These are phyloP conservation scores for Scenedesmus sp. DNA, from an alignment of 163 green algal species.

Conservation along the genomic window DNA sequence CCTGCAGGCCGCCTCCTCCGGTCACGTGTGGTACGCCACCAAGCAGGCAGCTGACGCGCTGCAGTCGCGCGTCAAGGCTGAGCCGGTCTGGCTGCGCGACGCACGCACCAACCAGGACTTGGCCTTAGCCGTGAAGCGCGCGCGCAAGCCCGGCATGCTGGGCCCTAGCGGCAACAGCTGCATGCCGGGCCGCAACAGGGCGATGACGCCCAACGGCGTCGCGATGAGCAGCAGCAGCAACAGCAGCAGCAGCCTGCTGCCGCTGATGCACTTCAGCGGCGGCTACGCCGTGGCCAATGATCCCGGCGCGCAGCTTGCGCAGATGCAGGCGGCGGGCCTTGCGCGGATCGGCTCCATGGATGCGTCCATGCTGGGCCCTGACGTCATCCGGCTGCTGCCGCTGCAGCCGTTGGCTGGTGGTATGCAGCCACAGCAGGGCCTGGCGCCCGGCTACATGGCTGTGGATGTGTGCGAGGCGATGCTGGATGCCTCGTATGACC, in stretches of 20 bases:
- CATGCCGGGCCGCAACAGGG: too few species aligned
- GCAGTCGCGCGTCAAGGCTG: neutral
- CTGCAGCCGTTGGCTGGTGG: neutral
- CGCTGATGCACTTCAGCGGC: neutral
- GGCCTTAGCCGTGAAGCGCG: slow-evolving; percentile 30
- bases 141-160: neutral
- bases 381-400: slow-evolving; percentile 41
- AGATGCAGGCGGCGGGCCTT: neutral
- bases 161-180: neutral
- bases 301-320: neutral
- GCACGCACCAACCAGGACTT: slow-evolving; percentile 19
- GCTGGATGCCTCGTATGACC: slow-evolving; percentile 24
- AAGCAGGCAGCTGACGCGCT: slow-evolving; percentile 38
- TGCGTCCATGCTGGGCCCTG: neutral
- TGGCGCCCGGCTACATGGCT: slow-evolving; percentile 24
- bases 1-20: slow-evolving; percentile 11
- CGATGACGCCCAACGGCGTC: neutral
- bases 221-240: slow-evolving; percentile 25
- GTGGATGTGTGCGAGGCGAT: slow-evolving; percentile 43
- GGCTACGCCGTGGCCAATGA: neutral
- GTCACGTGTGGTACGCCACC: slow-evolving; percentile 37
- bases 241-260: slow-evolving; percentile 43
- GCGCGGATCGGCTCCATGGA: neutral
- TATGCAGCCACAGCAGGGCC: neutral
- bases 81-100: slow-evolving; percentile 41